phyloP scores from a whole-genome alignment of 1,284 basidiomycete species.

The Boletellus deceptivus region DNA sequence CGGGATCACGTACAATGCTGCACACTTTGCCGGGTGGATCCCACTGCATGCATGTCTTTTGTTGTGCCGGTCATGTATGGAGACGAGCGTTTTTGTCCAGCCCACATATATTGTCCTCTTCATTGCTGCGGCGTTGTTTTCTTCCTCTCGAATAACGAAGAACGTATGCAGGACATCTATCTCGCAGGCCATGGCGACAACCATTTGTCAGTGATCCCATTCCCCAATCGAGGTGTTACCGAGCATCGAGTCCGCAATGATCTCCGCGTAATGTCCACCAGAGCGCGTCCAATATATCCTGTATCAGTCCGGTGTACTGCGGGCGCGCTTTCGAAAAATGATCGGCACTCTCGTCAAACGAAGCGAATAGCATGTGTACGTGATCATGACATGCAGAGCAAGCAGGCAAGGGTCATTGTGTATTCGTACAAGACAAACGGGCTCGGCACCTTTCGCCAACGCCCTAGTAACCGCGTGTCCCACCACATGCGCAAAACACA shows the following conservation, averaged over 20 bases:
- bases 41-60: neutral
- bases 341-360: constrained; percentile 10
- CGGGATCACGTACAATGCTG: neutral
- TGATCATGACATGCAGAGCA: no score
- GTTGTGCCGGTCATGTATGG: neutral
- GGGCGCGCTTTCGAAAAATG: constrained; percentile 1
- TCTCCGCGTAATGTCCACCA: constrained; percentile 7
- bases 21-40: neutral
- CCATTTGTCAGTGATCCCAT: constrained; percentile 2
- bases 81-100: neutral
- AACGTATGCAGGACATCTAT: neutral
- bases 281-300: neutral
- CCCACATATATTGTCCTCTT: neutral
- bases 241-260: neutral
- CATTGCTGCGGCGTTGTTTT: neutral
- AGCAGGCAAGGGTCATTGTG: no score
- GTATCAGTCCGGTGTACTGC: constrained; percentile 5
- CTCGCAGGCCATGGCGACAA: neutral
- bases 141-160: neutral
- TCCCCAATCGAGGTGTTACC: constrained; percentile 1
- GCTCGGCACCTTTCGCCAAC: constrained; percentile 1
- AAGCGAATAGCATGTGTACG: neutral
- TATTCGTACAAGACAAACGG: no score
- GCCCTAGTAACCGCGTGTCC: constrained; percentile 13
- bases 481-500: constrained; percentile 5